Conservation (phyloP, 306 rosid species). For the Dicorynia guianensis region DNA sequence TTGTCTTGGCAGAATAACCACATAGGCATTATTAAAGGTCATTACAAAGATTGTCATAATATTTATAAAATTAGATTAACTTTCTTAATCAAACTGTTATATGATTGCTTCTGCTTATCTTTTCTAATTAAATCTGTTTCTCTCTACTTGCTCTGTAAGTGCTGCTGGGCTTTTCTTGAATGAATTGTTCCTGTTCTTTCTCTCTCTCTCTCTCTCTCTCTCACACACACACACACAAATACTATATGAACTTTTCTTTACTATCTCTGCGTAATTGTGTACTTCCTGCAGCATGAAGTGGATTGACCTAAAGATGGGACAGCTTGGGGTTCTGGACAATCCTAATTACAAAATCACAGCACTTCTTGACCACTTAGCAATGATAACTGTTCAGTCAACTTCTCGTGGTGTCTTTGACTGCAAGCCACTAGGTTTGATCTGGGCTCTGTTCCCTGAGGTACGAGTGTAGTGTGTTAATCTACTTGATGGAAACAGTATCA, state of each 20-base stretch:
- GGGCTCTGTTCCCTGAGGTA: constrained; percentile 97
- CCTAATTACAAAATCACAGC: constrained; percentile 90
- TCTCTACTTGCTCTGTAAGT: too few relatives aligned
- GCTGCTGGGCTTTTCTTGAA: too few relatives aligned
- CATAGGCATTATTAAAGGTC: background rate
- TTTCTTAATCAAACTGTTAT: background rate
- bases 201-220: too few relatives aligned
- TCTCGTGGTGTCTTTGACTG: constrained; percentile 91
- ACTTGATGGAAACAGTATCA: background rate
- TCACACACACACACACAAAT: too few relatives aligned
- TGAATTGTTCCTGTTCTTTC: too few relatives aligned
- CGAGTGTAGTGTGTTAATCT: constrained; percentile 12
- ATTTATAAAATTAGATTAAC: background rate
- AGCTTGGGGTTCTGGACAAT: constrained; percentile 90
- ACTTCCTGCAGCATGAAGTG: constrained; percentile 77
- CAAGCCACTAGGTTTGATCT: constrained; percentile 95
- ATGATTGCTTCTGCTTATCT: background rate
- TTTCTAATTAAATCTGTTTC: too few relatives aligned
- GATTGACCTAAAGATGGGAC: constrained; percentile 93
- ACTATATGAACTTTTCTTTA: background rate
- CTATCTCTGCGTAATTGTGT: constrained; percentile 12
- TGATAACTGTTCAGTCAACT: constrained; percentile 90
- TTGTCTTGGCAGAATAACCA: background rate
- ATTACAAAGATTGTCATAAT: background rate
- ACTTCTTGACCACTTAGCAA: constrained; percentile 86